Evolutionary conservation across 2,329 filamentous ascomycete species (phyloP).

Genomic region (Huntiella bhutanensis): DNA sequence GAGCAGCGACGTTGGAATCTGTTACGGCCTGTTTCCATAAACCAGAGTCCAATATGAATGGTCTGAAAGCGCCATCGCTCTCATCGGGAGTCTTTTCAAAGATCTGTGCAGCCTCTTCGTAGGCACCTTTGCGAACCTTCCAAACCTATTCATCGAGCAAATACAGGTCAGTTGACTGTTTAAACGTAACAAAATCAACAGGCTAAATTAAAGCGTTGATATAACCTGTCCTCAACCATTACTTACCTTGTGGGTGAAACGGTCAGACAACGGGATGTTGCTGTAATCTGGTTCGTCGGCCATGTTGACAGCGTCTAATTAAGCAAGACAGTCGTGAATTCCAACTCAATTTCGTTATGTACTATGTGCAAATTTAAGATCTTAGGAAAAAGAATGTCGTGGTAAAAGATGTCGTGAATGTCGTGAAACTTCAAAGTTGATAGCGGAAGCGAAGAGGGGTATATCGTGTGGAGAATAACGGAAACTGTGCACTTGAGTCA

Average conservation of each 20-base stretch:
- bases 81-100: constrained; percentile 77
- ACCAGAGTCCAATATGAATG: constrained; percentile 67
- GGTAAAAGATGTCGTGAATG: too few relatives aligned
- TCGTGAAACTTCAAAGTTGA: too few relatives aligned
- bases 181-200: neutral
- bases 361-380: too few relatives aligned
- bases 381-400: too few relatives aligned
- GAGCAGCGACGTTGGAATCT: constrained; percentile 92
- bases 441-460: too few relatives aligned
- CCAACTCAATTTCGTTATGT: too few relatives aligned
- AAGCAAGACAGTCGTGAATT: too few relatives aligned
- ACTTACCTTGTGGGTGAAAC: constrained; percentile 62
- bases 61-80: constrained; percentile 64
- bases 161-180: neutral
- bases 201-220: neutral
- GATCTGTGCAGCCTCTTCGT: constrained; percentile 76
- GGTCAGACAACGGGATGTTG: constrained; percentile 56
- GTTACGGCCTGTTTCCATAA: constrained; percentile 85
- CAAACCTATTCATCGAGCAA: constrained; percentile 40
- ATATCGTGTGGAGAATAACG: too few relatives aligned
- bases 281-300: constrained; percentile 68
- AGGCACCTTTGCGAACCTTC: constrained; percentile 92
- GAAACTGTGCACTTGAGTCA: too few relatives aligned
- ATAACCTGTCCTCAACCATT: neutral
- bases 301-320: constrained; percentile 29